phyloP scores from a whole-genome alignment of 306 rosid species.

The Vachellia pachyceras region DNA sequence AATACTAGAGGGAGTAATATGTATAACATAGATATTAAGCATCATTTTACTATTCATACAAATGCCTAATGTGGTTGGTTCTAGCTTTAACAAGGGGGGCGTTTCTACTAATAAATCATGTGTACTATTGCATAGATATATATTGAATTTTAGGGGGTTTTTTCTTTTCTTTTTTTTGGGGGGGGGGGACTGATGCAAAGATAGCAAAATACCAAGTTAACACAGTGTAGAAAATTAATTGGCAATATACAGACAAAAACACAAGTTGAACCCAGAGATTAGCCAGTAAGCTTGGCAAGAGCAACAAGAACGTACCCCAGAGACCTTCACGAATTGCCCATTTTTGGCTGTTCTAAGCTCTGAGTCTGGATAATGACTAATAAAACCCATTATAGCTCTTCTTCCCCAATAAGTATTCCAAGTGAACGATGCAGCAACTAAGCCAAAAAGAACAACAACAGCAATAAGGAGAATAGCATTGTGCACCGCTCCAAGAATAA shows the following conservation, averaged over 20 bases:
- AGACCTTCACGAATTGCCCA: constrained; percentile 96
- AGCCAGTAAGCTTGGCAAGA: constrained; percentile 31
- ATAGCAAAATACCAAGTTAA: neutral
- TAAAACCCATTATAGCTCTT: constrained; percentile 73
- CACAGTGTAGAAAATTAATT: neutral
- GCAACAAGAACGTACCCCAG: constrained; percentile 80
- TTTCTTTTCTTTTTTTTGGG: too few relatives aligned
- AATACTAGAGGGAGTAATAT: neutral
- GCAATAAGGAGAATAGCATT: constrained; percentile 88
- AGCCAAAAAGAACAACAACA: constrained; percentile 78
- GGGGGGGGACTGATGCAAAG: too few relatives aligned
- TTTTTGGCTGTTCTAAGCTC: constrained; percentile 97
- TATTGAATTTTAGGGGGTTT: too few relatives aligned
- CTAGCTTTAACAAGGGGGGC: neutral
- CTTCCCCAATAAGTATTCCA: constrained; percentile 97
- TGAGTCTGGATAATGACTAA: constrained; percentile 83
- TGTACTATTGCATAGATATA: neutral
- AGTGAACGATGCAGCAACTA: constrained; percentile 77
- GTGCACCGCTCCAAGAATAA: constrained; percentile 95
- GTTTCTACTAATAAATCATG: neutral
- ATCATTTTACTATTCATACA: too few relatives aligned
- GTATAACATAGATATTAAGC: neutral
- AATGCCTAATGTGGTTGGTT: neutral
- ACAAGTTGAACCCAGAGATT: constrained; percentile 22
- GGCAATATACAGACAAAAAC: constrained; percentile 11